Evolutionary conservation across 140 eudicot genomes (phyloP).

Genomic region (Stevia rebaudiana): DNA sequence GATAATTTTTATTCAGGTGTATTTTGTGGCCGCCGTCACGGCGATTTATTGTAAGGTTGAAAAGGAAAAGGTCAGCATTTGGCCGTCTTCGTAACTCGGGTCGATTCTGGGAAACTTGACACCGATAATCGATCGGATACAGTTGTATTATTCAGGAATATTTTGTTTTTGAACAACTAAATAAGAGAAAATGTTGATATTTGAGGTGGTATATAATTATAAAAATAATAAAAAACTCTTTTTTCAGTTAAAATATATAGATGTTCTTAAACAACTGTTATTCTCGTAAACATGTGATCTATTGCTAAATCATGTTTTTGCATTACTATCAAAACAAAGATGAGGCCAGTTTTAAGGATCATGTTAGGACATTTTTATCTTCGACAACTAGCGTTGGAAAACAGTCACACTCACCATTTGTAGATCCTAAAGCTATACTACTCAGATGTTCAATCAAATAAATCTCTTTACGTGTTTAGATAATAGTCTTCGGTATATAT

Average conservation of each 20-base stretch:
- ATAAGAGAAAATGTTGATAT: not conserved
- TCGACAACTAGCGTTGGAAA: too few species aligned
- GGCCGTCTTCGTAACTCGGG: constrained; percentile 43
- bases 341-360: not conserved
- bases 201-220: not conserved
- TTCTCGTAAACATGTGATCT: not conserved
- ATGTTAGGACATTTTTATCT: too few species aligned
- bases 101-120: constrained; percentile 1
- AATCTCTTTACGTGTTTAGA: too few species aligned
- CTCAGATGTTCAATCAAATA: too few species aligned
- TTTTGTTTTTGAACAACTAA: constrained; percentile 4
- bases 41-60: constrained; percentile 68
- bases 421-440: too few species aligned
- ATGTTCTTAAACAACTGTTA: not conserved
- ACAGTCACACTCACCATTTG: too few species aligned
- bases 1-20: constrained; percentile 68
- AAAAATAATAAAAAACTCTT: too few species aligned
- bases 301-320: not conserved
- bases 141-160: constrained; percentile 2
- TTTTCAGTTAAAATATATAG: not conserved
- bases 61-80: constrained; percentile 78
- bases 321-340: not conserved
- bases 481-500: too few species aligned
- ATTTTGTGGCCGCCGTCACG: constrained; percentile 71
- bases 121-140: not conserved